phyloP scores from a whole-genome alignment of 371 early-diverging fungal genomes.

The Gilbertella persicaria region DNA sequence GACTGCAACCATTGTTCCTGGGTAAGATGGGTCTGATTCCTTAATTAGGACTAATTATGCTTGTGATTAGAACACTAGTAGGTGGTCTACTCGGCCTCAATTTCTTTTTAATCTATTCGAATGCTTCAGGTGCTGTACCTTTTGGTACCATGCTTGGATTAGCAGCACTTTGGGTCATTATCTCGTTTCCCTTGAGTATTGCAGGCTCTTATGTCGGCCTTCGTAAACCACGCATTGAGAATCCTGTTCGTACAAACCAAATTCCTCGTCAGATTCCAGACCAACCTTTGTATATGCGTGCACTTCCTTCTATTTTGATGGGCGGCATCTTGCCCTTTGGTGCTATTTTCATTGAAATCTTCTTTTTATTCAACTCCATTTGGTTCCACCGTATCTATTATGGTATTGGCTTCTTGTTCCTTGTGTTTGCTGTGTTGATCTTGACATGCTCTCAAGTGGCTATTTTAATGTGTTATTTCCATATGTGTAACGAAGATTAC shows the following conservation, averaged over 20 bases:
- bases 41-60: background rate
- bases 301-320: slow-evolving; percentile 75
- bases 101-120: slow-evolving; percentile 83
- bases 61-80: slow-evolving; percentile 56
- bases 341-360: slow-evolving; percentile 89
- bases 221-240: slow-evolving; percentile 79
- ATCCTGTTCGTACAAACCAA: slow-evolving; percentile 92
- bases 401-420: slow-evolving; percentile 82
- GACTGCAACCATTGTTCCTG: slow-evolving; percentile 87
- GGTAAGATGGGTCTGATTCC: background rate
- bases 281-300: slow-evolving; percentile 73
- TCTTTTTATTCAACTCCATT: slow-evolving; percentile 89
- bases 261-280: slow-evolving; percentile 93
- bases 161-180: slow-evolving; percentile 83
- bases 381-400: slow-evolving; percentile 92
- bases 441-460: slow-evolving; percentile 86
- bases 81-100: slow-evolving; percentile 77
- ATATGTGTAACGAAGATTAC: slow-evolving; percentile 91
- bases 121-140: slow-evolving; percentile 93
- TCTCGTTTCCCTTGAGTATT: slow-evolving; percentile 87
- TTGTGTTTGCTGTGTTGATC: slow-evolving; percentile 81
- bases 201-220: slow-evolving; percentile 95
- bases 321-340: slow-evolving; percentile 91
- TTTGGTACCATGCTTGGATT: slow-evolving; percentile 89
- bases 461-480: slow-evolving; percentile 87